Evolutionary conservation across 2,329 filamentous ascomycete species (phyloP), one percentile per base, ranked within the genome.

Genomic region (Xylaria sp.): DNA sequence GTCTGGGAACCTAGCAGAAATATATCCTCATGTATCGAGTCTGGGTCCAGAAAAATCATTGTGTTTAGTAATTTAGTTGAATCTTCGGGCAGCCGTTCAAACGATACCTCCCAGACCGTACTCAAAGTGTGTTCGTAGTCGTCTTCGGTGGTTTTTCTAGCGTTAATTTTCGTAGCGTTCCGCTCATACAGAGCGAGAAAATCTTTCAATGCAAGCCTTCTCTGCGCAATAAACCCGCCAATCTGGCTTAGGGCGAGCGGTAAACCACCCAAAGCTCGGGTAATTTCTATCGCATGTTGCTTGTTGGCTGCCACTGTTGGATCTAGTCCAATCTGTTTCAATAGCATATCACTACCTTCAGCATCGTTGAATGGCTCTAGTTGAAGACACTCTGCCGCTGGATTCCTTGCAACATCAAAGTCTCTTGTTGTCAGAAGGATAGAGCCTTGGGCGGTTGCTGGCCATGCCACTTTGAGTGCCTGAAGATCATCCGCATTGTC

Each of bases 401-500:
- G 55, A 18, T 56, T 64, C 4, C 34, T 46, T 4, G 66, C 69
- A 20, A 71, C 50, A 9, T 56, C 66, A 30, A 69, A 65, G 43
- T 65, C 56, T 68, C 2, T n/a, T n/a, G 69, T 71, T 28, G 66
- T 71, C 10, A 71, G 50, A 8, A 71, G 66, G 20, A 69, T 43
- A 12, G 69, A 66, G 30, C 69, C 69, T 13, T 65, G 39, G 15
- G 60, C 60, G 46, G 53, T 70, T 12, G 23, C 61, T 10, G 76
- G 77, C 76, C 76, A 78, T 30, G 70, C 69, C 3, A 64, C 60
- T 53, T 69, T 70, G 9, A 78, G 58, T 25, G 71, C 63, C 15
- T 71, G 62, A 4, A 74, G 60, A 43, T 78, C 73, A 53, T 77
- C 76, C 9, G 71, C 76, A 60, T 77, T 76, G 55, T 79, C 76